Evolutionary conservation across 2,329 filamentous ascomycete species (phyloP).

Genomic region (Helicocarpus griseus): DNA sequence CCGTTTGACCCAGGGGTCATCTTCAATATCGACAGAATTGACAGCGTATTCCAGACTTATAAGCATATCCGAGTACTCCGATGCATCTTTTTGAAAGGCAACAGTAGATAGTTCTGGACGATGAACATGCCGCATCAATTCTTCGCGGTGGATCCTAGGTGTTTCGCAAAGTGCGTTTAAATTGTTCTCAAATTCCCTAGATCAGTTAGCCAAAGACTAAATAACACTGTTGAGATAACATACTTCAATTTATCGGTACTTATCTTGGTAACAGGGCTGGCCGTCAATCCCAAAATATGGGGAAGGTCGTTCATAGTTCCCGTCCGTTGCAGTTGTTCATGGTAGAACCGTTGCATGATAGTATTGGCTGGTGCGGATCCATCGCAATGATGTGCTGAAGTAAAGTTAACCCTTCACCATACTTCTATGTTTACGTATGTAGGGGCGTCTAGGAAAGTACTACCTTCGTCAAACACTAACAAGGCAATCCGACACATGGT

Average conservation of each 20-base stretch:
- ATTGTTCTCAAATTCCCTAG: slow-evolving; percentile 53
- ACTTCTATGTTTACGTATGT: not conserved
- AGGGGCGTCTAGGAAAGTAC: not conserved
- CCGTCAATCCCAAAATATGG: slow-evolving; percentile 66
- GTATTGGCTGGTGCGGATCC: slow-evolving; percentile 53
- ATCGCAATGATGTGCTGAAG: slow-evolving; percentile 60
- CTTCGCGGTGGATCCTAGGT: slow-evolving; percentile 58
- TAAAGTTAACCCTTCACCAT: slow-evolving; percentile 22
- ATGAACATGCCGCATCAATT: slow-evolving; percentile 60
- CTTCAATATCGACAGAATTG: slow-evolving; percentile 41
- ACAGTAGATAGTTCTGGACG: slow-evolving; percentile 48
- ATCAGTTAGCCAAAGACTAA: not conserved
- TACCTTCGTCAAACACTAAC: slow-evolving; percentile 77
- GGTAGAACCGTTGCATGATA: slow-evolving; percentile 68
- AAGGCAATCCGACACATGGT: slow-evolving; percentile 53
- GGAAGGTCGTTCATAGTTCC: slow-evolving; percentile 40
- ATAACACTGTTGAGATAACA: slow-evolving; percentile 3
- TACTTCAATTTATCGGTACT: slow-evolving; percentile 43
- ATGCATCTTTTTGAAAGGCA: slow-evolving; percentile 15
- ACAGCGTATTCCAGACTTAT: slow-evolving; percentile 35
- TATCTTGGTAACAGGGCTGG: slow-evolving; percentile 59
- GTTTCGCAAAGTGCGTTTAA: slow-evolving; percentile 60
- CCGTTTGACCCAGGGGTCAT: slow-evolving; percentile 52
- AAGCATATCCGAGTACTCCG: slow-evolving; percentile 26
- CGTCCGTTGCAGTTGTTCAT: slow-evolving; percentile 31